Conservation (phyloP, 768 basidiomycete genomes). For the Rhodotorula toruloides region DNA sequence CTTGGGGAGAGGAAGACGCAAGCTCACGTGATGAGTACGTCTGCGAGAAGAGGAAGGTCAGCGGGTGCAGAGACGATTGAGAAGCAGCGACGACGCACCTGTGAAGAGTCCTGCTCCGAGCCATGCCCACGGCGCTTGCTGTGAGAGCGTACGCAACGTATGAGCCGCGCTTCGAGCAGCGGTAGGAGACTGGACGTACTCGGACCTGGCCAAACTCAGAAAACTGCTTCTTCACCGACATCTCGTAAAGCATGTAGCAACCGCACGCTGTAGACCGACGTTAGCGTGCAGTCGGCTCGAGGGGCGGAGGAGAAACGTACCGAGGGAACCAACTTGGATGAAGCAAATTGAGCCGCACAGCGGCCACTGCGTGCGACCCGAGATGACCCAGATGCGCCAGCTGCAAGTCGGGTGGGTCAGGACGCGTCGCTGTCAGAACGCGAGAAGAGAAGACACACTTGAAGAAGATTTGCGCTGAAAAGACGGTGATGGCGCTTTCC, state of each 20-base stretch:
- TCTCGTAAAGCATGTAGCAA: too few species aligned
- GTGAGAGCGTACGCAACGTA: background rate
- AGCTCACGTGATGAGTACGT: background rate
- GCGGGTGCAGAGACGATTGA: too few species aligned
- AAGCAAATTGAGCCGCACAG: background rate
- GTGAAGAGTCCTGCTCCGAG: background rate
- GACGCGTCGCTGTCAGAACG: too few species aligned
- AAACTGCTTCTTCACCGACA: too few species aligned
- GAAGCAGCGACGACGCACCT: too few species aligned
- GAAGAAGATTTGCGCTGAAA: background rate
- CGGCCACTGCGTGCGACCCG: background rate
- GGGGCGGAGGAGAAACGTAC: too few species aligned
- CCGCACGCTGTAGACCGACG: too few species aligned
- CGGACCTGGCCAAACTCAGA: too few species aligned
- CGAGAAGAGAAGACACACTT: background rate
- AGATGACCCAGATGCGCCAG: background rate
- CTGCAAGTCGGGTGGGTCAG: background rate
- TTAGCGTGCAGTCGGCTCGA: too few species aligned
- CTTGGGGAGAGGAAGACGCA: too few species aligned
- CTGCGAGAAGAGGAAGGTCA: background rate
- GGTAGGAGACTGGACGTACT: too few species aligned
- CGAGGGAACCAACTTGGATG: background rate
- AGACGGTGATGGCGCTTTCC: background rate
- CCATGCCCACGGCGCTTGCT: background rate
- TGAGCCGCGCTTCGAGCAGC: too few species aligned